phyloP scores from a whole-genome alignment of 768 basidiomycete genomes.

The Pleurotus tuoliensis region DNA sequence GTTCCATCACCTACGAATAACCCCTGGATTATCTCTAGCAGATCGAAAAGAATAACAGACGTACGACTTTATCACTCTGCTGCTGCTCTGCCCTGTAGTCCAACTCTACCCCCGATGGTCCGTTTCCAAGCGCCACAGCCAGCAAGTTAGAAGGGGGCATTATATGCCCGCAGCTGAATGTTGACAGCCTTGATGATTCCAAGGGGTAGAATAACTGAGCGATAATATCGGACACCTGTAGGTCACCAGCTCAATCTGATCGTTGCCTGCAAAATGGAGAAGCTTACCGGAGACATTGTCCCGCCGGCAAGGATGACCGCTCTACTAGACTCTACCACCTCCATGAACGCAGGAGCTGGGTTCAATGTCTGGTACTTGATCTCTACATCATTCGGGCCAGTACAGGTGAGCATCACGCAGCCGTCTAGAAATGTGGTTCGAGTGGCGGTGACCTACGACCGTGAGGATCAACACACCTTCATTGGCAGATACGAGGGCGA shows the following conservation, averaged over 20 bases:
- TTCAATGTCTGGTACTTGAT: constrained; percentile 92
- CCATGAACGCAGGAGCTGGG: constrained; percentile 80
- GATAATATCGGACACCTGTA: constrained; percentile 82
- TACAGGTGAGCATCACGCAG: constrained; percentile 58
- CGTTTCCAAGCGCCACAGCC: constrained; percentile 68
- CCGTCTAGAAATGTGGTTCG: constrained; percentile 51
- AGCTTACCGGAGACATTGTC: constrained; percentile 92
- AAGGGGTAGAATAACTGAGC: constrained; percentile 75
- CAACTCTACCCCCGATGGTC: constrained; percentile 69
- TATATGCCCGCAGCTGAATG: constrained; percentile 90
- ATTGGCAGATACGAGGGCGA: constrained; percentile 72
- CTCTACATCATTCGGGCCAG: constrained; percentile 46
- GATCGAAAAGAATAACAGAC: constrained; percentile 17
- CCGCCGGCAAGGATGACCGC: constrained; percentile 92
- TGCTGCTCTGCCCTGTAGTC: constrained; percentile 82
- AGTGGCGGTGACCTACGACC: neutral
- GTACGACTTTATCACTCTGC: constrained; percentile 57
- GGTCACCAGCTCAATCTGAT: neutral
- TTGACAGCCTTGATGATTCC: constrained; percentile 56
- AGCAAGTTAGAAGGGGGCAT: constrained; percentile 78
- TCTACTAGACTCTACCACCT: constrained; percentile 77
- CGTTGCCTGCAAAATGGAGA: neutral
- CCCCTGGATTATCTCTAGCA: too few relatives aligned
- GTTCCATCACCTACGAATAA: constrained; percentile 59
- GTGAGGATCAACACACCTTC: constrained; percentile 45